Conservation (phyloP, 2,329 filamentous ascomycete genomes). For the Apiospora kogelbergensis region DNA sequence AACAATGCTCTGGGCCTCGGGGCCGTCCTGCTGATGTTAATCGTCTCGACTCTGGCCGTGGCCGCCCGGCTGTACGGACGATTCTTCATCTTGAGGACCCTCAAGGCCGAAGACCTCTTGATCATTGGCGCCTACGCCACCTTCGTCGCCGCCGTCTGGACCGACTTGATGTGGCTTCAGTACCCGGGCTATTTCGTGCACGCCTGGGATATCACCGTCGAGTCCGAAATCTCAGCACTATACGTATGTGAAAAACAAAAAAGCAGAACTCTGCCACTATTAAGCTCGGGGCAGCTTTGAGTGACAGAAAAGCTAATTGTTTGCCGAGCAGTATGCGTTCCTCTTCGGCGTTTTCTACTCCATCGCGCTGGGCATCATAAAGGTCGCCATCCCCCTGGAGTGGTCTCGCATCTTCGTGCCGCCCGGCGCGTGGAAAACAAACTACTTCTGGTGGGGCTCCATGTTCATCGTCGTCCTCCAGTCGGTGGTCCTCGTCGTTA, state of each 20-base stretch:
- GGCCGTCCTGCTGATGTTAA: background rate
- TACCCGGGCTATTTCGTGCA: conserved; percentile 36
- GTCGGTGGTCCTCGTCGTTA: conserved; percentile 14
- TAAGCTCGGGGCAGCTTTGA: background rate
- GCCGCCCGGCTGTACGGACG: background rate
- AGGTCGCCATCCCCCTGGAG: conserved; percentile 41
- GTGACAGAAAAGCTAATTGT: background rate
- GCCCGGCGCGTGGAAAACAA: conserved; percentile 21
- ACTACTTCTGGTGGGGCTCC: conserved; percentile 21
- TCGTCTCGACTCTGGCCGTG: conserved; percentile 10
- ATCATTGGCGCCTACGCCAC: background rate
- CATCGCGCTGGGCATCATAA: conserved; percentile 36
- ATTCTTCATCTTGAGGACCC: background rate
- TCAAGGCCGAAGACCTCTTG: background rate
- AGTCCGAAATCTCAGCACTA: conserved; percentile 23
- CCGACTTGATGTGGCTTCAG: conserved; percentile 8
- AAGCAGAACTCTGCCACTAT: background rate
- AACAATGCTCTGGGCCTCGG: conserved; percentile 8
- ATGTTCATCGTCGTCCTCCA: conserved; percentile 19
- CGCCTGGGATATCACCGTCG: conserved; percentile 29
- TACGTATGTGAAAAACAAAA: conserved; percentile 21
- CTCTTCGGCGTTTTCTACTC: conserved; percentile 32
- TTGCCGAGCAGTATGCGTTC: conserved; percentile 26
- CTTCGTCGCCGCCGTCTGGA: background rate
- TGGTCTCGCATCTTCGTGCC: conserved; percentile 33